A percentile compares a stretch with the other conserved stretches of the same genome.
phyloP scores from a whole-genome alignment of 1,284 basidiomycete species.

The Boletellus deceptivus region DNA sequence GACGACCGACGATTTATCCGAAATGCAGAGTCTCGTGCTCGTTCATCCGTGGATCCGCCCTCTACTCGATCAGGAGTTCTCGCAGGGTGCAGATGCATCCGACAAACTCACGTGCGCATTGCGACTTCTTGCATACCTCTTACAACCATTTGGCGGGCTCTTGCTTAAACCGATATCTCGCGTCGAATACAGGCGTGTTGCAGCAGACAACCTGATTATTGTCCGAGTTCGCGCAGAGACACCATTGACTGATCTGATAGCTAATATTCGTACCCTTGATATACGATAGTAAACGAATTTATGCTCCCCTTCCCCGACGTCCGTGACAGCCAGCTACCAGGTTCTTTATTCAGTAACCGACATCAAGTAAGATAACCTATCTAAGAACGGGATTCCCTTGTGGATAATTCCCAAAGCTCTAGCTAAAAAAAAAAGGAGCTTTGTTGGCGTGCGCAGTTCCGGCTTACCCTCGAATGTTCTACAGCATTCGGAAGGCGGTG shows the following conservation, averaged over 20 bases:
- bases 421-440: too few relatives aligned
- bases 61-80: constrained; percentile 7
- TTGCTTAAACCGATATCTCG: neutral
- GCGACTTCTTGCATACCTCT: constrained; percentile 1
- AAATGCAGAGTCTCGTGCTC: neutral
- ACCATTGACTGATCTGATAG: neutral
- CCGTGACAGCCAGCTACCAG: too few relatives aligned
- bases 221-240: neutral
- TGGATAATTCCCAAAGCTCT: too few relatives aligned
- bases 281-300: neutral
- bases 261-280: constrained; percentile 1
- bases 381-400: too few relatives aligned
- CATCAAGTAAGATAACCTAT: too few relatives aligned
- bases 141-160: constrained; percentile 9
- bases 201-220: constrained; percentile 2
- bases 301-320: too few relatives aligned
- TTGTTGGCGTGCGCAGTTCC: too few relatives aligned
- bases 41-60: constrained; percentile 9
- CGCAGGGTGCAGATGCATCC: neutral
- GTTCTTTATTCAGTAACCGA: too few relatives aligned
- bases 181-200: constrained; percentile 3
- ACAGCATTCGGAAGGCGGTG: neutral
- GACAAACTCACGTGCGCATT: constrained; percentile 2
- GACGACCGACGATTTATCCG: neutral
- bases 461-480: neutral